Evolutionary conservation across 441 rosid species (phyloP), one percentile per base, ranked within the genome.

Genomic region (Lepidium campestre): DNA sequence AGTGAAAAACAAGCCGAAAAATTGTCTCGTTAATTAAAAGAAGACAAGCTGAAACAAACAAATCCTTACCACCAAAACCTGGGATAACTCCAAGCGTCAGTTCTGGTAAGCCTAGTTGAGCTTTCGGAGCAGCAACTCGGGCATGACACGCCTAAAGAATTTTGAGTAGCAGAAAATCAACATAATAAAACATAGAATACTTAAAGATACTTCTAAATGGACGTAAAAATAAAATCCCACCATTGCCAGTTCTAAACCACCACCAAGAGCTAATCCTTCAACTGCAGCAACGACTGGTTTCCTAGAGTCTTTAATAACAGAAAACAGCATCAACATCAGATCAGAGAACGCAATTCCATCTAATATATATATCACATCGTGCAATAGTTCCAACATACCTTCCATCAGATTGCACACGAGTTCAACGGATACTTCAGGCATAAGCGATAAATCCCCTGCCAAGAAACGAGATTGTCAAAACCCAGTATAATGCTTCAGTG

Each of bases 241-340:
- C 99, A 93, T 62, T 45, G 96, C 91, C 54, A 93, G 52, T 73
- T 93, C 99, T 59, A 93, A 81, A 77, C 99, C 99, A 77, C 99
- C 99, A 72, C 99, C 99, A 63, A 93, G 91, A 44, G 99, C 97
- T 68, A 93, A 73, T 73, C 99, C 99, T 83, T 89, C 91, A 47
- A 93, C 85, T 57, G 99, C 99, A 59, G 99, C 97, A 79, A 93
- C 97, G 67, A 88, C 59, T 29, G 99, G 99, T 83, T 91, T 93
- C 83, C 81, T 86, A 71, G 88, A 85, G 79, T 86, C 97, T 93
- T 54, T 41, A 5, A 44, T 35, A 52, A 29, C 34, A 55, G 57
- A 75, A 60, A 73, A 74, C 42, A 50, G 19, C 29, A 65, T 60
- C 42, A 63, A 56, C 8, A 36, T 56, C 45, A 56, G 9, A 6